Evolutionary conservation across 176 grass and related monocot genomes (phyloP), one percentile per base, ranked within the genome.

Genomic region (Rhynchospora pubera): DNA sequence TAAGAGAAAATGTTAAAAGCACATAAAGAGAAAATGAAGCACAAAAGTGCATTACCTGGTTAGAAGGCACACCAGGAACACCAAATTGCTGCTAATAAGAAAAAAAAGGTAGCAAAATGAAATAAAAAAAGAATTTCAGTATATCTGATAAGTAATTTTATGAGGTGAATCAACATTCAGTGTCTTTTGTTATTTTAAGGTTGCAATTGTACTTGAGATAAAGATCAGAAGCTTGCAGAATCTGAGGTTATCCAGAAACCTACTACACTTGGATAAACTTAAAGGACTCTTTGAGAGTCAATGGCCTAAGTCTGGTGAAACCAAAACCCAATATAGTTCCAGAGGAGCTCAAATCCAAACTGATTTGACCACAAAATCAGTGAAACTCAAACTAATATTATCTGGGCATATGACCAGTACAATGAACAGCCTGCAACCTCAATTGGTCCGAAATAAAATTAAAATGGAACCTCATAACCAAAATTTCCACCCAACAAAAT

Each of bases 1-100:
- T 19, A 44, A 19, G 44, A 70, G 2, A 70, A 70, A 70, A 70
- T 44, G 48, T 32, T 46, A 70, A 46, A 46, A 70, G 8, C 44
- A 21, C 19, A 70, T n/a, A 70, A 70, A 18, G n/a, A 47, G 42
- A 3, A 47, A 70, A 70, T 5, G 1, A 43, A 77, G 72, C 24
- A 77, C 12, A 71, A 42, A 72, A 63, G 23, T 66, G 15, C 34
- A 19, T 60, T 52, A 78, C 57, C 60, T 70, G 78, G 26, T 80
- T 80, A 5, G 18, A 5, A 62, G 78, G 57, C 21, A 8, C 30
- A 2, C 9, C 56, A 46, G 42, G 55, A 78, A 21, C n/a, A 14
- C 52, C 74, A 78, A 78, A 78, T n/a, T 30, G 44, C 44, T 70
- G 39, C 39, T 44, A 19, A 21, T 39, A 19, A 7, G 14, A 18